Evolutionary conservation across 2,329 filamentous ascomycete species (phyloP).

Genomic region (Botrytis aclada): DNA sequence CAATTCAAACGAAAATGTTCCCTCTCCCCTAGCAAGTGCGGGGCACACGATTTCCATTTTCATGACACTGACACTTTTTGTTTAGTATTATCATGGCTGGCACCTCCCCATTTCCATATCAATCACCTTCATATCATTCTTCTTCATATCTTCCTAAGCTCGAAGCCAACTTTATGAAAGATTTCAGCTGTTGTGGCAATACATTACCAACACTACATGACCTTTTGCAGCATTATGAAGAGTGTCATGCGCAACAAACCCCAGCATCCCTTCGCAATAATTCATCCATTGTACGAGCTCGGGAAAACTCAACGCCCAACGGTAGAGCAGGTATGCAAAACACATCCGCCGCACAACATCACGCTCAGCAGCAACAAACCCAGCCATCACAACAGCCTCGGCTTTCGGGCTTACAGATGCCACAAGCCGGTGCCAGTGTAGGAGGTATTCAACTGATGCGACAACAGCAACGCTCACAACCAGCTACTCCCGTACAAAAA

Average conservation of each 20-base stretch:
- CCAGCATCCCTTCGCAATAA: constrained; percentile 45
- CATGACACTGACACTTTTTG: constrained; percentile 29
- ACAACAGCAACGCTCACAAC: constrained; percentile 38
- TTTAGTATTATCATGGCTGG: constrained; percentile 89
- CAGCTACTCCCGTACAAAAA: constrained; percentile 35
- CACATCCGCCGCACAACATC: constrained; percentile 46
- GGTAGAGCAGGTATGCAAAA: constrained; percentile 45
- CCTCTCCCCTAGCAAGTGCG: neutral
- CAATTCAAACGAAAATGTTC: constrained; percentile 1
- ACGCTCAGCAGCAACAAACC: constrained; percentile 42
- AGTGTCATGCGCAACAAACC: constrained; percentile 76
- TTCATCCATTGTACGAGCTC: constrained; percentile 42
- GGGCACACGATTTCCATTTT: constrained; percentile 2
- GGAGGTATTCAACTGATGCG: constrained; percentile 38
- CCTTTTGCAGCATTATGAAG: constrained; percentile 93
- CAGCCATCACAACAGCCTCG: constrained; percentile 28
- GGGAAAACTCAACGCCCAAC: constrained; percentile 44
- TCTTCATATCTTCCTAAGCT: constrained; percentile 95
- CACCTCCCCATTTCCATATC: constrained; percentile 86
- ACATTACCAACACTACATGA: constrained; percentile 91
- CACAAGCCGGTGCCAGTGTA: constrained; percentile 32
- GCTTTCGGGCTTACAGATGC: constrained; percentile 33
- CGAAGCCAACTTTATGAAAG: constrained; percentile 95
- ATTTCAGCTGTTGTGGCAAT: constrained; percentile 92
- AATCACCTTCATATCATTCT: constrained; percentile 94